phyloP scores from a whole-genome alignment of 139 green algal genomes.

The Pycnococcus provasolii region DNA sequence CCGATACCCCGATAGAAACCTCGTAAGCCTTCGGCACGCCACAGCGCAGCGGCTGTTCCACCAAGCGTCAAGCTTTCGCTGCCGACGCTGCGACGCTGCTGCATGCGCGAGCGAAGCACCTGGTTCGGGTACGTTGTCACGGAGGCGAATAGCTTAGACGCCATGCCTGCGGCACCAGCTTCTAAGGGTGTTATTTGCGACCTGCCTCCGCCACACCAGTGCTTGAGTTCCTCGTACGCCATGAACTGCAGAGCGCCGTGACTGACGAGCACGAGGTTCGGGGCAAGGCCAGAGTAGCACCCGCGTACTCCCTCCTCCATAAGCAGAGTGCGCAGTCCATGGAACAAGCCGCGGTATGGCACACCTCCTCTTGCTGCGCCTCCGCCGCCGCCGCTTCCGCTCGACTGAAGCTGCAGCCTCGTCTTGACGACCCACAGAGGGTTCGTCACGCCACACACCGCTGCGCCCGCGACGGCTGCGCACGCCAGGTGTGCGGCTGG shows the following conservation, averaged over 20 bases:
- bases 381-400: neutral
- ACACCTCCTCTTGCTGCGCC: slow-evolving; percentile 16
- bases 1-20: slow-evolving; percentile 65
- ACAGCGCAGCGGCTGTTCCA: slow-evolving; percentile 3
- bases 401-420: slow-evolving; percentile 70
- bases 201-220: neutral
- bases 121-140: slow-evolving; percentile 81
- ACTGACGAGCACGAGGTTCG: slow-evolving; percentile 24
- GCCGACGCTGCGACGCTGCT: slow-evolving; percentile 58
- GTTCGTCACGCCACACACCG: slow-evolving; percentile 73
- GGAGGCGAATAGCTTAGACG: slow-evolving; percentile 74
- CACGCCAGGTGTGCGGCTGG: slow-evolving; percentile 5
- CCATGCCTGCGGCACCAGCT: slow-evolving; percentile 9
- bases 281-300: slow-evolving; percentile 24
- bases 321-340: slow-evolving; percentile 56
- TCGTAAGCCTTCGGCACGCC: slow-evolving; percentile 37
- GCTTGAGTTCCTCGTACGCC: slow-evolving; percentile 89
- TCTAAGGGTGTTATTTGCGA: neutral
- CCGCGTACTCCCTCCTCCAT: slow-evolving; percentile 14
- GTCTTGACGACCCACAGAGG: slow-evolving; percentile 92
- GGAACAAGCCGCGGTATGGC: slow-evolving; percentile 54
- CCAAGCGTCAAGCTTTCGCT: neutral
- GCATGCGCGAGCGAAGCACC: slow-evolving; percentile 70
- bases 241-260: slow-evolving; percentile 92
- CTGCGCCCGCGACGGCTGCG: slow-evolving; percentile 19